Evolutionary conservation across 805 yeast genomes (phyloP), one percentile per base, ranked within the genome.

Genomic region (Wickerhamomyces hampshirensis): DNA sequence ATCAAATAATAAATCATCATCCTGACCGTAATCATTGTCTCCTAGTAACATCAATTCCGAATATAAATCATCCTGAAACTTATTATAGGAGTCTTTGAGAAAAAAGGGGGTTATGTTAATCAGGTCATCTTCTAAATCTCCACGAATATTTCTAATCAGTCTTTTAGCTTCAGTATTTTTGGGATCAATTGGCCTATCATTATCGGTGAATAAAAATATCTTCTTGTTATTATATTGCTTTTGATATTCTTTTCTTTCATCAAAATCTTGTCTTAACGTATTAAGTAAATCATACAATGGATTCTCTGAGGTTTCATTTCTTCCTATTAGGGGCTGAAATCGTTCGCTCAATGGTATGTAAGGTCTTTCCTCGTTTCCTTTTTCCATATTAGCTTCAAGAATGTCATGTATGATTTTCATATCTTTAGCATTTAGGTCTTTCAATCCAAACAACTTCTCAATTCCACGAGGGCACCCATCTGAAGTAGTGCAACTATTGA

Each of bases 201-300:
- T 77, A 53, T 80, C 83, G 0, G 96, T 85, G 50, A 88, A 75
- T 52, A 87, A 61, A 44, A 86, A 71, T 4, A 85, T 59, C 48
- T 82, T 78, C 45, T 73, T 75, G 30, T 68, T 69, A 33, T 75
- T 74, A 54, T 69, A 80, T 17, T 55, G 53, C 34, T 60, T 64
- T 28, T 69, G 73, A 24, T 51, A 60, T 11, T 56, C 55, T 13
- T 63, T 63, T 5, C 58, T 55, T 26, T 63, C 54, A 12, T 62
- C 51, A 42, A 83, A 78, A 40, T 77, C 80, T 35, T 75, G 80
- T 36, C 76, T 70, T 7, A 80, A 59, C 16, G 65, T 63, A 23
- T 65, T 66, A 30, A 87, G 63, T 7, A 80, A 65, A 6, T 58
- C 56, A 23, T 59, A 66, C 34, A 69, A 60, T 30, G 61, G 67